These are phyloP conservation scores for Wickerhamomyces kurtzmanii DNA, from an alignment of 805 yeast species.

Conservation along the genomic window DNA sequence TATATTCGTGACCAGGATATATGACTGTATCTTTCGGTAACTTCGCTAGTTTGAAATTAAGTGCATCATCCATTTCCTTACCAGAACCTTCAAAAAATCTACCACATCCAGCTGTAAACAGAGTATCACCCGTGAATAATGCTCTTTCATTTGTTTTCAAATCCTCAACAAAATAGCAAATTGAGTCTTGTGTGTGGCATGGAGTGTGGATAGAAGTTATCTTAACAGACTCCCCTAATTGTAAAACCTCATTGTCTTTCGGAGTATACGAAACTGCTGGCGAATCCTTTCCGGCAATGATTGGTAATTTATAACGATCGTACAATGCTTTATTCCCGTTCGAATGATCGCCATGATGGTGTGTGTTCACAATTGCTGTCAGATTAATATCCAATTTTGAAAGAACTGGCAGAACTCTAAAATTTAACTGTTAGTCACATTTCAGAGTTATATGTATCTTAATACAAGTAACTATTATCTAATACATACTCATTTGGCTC, in stretches of 20 bases:
- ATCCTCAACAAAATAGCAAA: slow-evolving; percentile 76
- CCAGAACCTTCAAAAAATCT: slow-evolving; percentile 92
- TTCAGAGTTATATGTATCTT: too few relatives aligned
- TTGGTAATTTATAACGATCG: slow-evolving; percentile 31
- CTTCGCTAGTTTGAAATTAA: slow-evolving; percentile 45
- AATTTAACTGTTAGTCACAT: too few relatives aligned
- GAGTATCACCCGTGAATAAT: slow-evolving; percentile 93
- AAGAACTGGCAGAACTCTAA: slow-evolving; percentile 34
- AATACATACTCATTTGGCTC: slow-evolving; percentile 64
- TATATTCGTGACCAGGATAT: slow-evolving; percentile 96
- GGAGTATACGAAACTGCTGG: slow-evolving; percentile 70
- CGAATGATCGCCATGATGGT: slow-evolving; percentile 93
- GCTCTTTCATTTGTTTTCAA: slow-evolving; percentile 47
- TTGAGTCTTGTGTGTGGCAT: slow-evolving; percentile 95
- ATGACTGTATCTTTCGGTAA: slow-evolving; percentile 67
- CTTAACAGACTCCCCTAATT: slow-evolving; percentile 53
- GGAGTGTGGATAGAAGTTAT: slow-evolving; percentile 90
- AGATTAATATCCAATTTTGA: slow-evolving; percentile 34
- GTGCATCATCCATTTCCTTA: slow-evolving; percentile 64
- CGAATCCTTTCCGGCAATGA: slow-evolving; percentile 80
- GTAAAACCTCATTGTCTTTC: slow-evolving; percentile 45
- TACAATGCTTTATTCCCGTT: slow-evolving; percentile 57
- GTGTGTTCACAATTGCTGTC: slow-evolving; percentile 83
- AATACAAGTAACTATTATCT: slow-evolving; percentile 6
- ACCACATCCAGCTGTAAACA: slow-evolving; percentile 93